Evolutionary conservation across 208 protist genomes (phyloP).

Genomic region (Leishmania lainsoni): DNA sequence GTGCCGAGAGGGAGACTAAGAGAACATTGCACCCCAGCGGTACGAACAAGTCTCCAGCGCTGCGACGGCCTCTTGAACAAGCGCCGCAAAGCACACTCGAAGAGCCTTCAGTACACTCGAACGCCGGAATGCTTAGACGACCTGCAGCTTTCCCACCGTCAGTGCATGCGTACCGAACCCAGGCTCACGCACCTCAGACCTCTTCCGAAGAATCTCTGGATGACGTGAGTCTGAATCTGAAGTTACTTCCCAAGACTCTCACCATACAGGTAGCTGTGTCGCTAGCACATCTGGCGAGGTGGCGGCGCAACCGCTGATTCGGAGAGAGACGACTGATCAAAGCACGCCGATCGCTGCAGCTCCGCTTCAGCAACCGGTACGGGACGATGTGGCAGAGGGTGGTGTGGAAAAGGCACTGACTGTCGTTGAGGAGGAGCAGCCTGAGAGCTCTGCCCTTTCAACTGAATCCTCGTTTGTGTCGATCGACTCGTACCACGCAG

Average conservation of each 20-base stretch:
- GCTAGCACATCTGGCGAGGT: not conserved
- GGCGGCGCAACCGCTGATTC: not conserved
- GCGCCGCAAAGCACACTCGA: not conserved
- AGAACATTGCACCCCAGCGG: not conserved
- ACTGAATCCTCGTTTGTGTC: not conserved
- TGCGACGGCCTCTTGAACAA: not conserved
- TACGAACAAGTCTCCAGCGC: not conserved
- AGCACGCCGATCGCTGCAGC: not conserved
- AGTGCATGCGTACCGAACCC: too few relatives aligned
- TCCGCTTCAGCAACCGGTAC: not conserved
- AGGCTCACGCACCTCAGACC: not conserved
- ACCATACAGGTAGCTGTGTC: not conserved
- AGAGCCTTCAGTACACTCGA: not conserved
- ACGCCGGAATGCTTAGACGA: too few relatives aligned
- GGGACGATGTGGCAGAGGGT: not conserved
- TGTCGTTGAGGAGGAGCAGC: not conserved
- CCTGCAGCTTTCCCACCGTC: too few relatives aligned
- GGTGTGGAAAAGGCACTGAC: not conserved
- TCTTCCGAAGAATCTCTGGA: not conserved
- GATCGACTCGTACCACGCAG: slow-evolving; percentile 3
- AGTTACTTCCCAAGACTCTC: not conserved
- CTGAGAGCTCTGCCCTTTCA: not conserved
- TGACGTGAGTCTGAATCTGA: not conserved
- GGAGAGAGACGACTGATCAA: not conserved
- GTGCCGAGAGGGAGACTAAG: not conserved